Conservation (phyloP, 2,329 filamentous ascomycete species). For the Ascochyta fabae region DNA sequence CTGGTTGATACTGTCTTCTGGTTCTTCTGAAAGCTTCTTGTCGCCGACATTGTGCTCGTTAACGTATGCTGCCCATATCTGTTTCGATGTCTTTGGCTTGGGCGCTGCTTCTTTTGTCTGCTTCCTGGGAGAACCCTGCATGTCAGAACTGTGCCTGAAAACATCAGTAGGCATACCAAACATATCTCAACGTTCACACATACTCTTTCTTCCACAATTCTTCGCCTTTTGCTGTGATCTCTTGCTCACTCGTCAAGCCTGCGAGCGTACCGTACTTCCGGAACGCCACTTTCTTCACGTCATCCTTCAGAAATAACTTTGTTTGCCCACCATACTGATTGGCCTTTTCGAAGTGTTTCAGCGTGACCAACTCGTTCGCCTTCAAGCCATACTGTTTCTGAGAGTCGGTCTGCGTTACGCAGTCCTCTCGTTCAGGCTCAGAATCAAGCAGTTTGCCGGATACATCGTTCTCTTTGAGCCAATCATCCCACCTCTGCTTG, state of each 20-base stretch:
- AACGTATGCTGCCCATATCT: slow-evolving; percentile 20
- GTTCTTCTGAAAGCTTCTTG: slow-evolving; percentile 17
- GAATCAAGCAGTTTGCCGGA: neutral
- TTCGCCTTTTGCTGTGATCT: too few relatives aligned
- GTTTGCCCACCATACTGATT: slow-evolving; percentile 2
- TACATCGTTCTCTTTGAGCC: slow-evolving; percentile 8
- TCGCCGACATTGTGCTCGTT: slow-evolving; percentile 4
- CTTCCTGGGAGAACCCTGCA: neutral
- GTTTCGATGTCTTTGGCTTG: slow-evolving; percentile 16
- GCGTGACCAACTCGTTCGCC: neutral
- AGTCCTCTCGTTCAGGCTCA: slow-evolving; percentile 1
- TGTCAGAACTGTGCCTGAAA: too few relatives aligned
- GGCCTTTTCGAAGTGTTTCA: slow-evolving; percentile 2
- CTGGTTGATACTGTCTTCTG: slow-evolving; percentile 18
- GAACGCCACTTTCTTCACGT: neutral
- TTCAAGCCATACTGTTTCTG: slow-evolving; percentile 2
- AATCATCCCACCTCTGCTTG: slow-evolving; percentile 13
- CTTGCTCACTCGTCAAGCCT: too few relatives aligned
- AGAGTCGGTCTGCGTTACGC: slow-evolving; percentile 4
- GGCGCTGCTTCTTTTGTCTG: neutral
- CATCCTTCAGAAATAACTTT: neutral
- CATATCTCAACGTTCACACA: too few relatives aligned
- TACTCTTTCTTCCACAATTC: too few relatives aligned
- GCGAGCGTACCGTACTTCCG: neutral
- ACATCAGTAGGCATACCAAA: too few relatives aligned